A percentile compares a stretch with the other conserved stretches of the same genome.
phyloP scores from a whole-genome alignment of 2,329 filamentous ascomycete species.

The Alternaria gaisen region DNA sequence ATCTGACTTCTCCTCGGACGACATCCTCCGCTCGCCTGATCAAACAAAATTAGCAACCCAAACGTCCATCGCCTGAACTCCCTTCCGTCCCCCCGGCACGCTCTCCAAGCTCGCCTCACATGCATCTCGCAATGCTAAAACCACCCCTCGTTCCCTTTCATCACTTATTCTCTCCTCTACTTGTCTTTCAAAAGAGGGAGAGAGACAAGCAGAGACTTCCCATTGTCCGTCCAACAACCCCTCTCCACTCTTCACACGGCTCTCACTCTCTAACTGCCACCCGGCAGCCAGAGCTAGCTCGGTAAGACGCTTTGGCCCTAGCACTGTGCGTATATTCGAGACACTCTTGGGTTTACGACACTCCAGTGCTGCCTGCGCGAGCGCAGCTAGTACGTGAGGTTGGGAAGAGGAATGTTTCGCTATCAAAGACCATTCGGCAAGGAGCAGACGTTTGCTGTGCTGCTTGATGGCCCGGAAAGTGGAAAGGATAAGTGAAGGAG shows the following conservation, averaged over 20 bases:
- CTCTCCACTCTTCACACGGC: conserved; percentile 47
- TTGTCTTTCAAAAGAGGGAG: conserved; percentile 21
- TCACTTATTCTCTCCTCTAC: conserved; percentile 23
- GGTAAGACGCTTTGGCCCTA: conserved; percentile 56
- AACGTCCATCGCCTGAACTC: conserved; percentile 29
- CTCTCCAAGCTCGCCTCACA: conserved; percentile 31
- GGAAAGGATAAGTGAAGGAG: conserved; percentile 44
- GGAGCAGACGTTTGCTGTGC: conserved; percentile 49
- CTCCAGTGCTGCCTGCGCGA: conserved; percentile 58
- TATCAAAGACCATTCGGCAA: conserved; percentile 60
- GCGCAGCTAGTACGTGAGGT: conserved; percentile 63
- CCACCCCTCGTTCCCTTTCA: conserved; percentile 24
- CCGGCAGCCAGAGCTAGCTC: conserved; percentile 48
- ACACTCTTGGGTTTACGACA: conserved; percentile 49
- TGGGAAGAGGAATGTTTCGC: conserved; percentile 52
- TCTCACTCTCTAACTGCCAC: conserved; percentile 52
- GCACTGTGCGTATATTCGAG: conserved; percentile 60
- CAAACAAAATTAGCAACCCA: conserved; percentile 33
- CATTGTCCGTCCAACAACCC: conserved; percentile 58
- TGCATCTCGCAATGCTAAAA: conserved; percentile 28
- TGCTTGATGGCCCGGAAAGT: conserved; percentile 52
- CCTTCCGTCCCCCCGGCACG: conserved; percentile 23
- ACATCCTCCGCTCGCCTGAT: neutral
- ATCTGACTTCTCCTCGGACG: neutral
- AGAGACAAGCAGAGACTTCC: conserved; percentile 32